Conservation (phyloP, 2,329 filamentous ascomycete species). For the Septoria petroselini region DNA sequence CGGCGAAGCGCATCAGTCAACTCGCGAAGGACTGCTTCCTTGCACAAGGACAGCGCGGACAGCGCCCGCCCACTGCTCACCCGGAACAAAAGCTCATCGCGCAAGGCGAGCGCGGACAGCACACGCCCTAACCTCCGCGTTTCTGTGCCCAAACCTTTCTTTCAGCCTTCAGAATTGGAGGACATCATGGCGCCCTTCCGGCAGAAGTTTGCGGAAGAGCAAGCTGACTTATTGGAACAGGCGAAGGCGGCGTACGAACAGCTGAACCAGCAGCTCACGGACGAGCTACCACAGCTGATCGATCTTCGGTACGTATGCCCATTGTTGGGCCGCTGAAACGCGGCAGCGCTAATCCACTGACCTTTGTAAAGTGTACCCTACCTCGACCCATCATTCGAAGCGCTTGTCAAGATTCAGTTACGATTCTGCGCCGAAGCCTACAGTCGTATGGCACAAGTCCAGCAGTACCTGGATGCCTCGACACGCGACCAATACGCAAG, state of each 20-base stretch:
- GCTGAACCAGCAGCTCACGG: constrained; percentile 91
- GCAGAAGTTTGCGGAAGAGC: constrained; percentile 30
- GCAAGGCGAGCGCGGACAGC: not conserved
- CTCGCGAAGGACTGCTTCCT: not conserved
- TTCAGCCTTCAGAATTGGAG: constrained; percentile 37
- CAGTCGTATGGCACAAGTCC: constrained; percentile 95
- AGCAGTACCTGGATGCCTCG: constrained; percentile 90
- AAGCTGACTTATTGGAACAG: constrained; percentile 36
- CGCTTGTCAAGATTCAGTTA: constrained; percentile 96
- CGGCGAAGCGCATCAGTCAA: constrained; percentile 4
- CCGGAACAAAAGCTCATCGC: not conserved
- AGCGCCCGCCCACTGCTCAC: constrained; percentile 7
- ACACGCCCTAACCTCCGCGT: not conserved
- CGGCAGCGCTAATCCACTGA: constrained; percentile 11
- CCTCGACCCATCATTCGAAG: constrained; percentile 93
- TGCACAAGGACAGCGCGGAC: constrained; percentile 2
- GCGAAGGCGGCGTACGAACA: constrained; percentile 91
- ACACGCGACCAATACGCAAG: constrained; percentile 94
- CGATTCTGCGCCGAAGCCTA: constrained; percentile 98
- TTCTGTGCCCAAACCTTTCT: constrained; percentile 28
- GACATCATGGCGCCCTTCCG: constrained; percentile 35
- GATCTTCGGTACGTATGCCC: constrained; percentile 62
- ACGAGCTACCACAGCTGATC: constrained; percentile 90
- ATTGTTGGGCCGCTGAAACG: no score
- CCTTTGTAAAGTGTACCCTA: constrained; percentile 66